Percentiles rank a stretch among this genome's conserved stretches.
These are phyloP conservation scores for Metarhizium sp. DNA, from an alignment of 2,329 filamentous ascomycete genomes.

Conservation along the genomic window DNA sequence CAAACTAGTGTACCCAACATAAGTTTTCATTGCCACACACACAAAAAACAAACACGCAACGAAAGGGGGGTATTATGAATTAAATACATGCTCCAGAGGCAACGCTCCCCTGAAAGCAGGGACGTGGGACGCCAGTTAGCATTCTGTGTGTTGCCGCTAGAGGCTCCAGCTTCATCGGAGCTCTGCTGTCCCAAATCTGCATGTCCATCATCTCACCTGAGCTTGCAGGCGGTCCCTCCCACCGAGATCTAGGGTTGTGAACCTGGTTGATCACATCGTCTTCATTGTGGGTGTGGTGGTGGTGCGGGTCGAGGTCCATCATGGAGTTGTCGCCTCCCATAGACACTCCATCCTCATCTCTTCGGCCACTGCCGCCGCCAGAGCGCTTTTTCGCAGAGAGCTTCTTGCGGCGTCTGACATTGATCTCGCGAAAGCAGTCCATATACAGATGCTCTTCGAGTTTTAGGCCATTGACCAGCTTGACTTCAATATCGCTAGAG, in stretches of 20 bases:
- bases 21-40: neutral
- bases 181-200: slow-evolving; percentile 19
- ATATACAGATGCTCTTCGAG: slow-evolving; percentile 29
- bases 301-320: slow-evolving; percentile 23
- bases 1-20: neutral
- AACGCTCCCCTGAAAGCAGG: neutral
- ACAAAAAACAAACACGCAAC: neutral
- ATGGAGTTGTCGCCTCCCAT: slow-evolving; percentile 35
- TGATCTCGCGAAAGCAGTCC: slow-evolving; percentile 27
- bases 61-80: neutral
- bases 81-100: neutral
- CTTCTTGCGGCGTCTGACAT: slow-evolving; percentile 31
- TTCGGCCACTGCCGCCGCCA: slow-evolving; percentile 8
- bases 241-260: slow-evolving; percentile 14
- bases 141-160: slow-evolving; percentile 3
- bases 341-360: slow-evolving; percentile 19
- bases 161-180: slow-evolving; percentile 19
- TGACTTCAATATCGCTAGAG: slow-evolving; percentile 37
- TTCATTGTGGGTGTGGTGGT: slow-evolving; percentile 22
- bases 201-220: slow-evolving; percentile 19
- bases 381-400: slow-evolving; percentile 21
- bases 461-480: slow-evolving; percentile 35
- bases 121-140: neutral
- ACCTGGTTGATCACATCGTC: slow-evolving; percentile 28
- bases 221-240: slow-evolving; percentile 16